Evolutionary conservation across 2,329 filamentous ascomycete genomes (phyloP).

Genomic region (Pseudogymnoascus verrucosus): DNA sequence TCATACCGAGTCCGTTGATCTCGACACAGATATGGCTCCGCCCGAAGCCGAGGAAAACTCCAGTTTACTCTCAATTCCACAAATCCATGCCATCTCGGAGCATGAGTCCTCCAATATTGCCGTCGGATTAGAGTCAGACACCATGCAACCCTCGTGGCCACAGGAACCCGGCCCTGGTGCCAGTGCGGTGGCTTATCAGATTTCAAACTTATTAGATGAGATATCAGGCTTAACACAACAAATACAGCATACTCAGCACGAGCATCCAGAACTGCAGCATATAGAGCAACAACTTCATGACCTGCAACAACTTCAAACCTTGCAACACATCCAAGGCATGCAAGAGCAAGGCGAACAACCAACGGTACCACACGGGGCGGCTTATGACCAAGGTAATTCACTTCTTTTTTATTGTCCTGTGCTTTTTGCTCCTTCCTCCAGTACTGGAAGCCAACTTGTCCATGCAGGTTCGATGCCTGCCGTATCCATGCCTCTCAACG

Average conservation of each 20-base stretch:
- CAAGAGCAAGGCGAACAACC: constrained; percentile 18
- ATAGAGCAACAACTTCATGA: background rate
- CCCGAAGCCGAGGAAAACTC: background rate
- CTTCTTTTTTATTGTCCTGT: constrained; percentile 19
- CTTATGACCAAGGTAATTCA: constrained; percentile 23
- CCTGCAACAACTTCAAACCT: background rate
- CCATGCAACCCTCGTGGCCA: background rate
- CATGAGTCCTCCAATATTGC: background rate
- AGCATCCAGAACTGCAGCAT: background rate
- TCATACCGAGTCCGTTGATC: background rate
- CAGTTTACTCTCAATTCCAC: background rate
- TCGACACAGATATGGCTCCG: background rate
- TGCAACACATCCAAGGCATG: constrained; percentile 15
- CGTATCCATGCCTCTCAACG: background rate
- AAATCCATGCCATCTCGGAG: background rate
- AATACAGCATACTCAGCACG: constrained; percentile 23
- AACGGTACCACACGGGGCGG: constrained; percentile 18
- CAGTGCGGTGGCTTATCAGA: background rate
- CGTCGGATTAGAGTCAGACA: background rate
- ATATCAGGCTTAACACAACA: constrained; percentile 25
- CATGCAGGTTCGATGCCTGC: constrained; percentile 13
- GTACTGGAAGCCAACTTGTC: constrained; percentile 6
- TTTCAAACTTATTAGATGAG: constrained; percentile 19
- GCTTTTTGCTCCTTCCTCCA: background rate
- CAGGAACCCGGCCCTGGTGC: background rate